Base-by-base conservation (phyloP, 495 filamentous ascomycete species). In the Hypoxylon subgilvum region DNA sequence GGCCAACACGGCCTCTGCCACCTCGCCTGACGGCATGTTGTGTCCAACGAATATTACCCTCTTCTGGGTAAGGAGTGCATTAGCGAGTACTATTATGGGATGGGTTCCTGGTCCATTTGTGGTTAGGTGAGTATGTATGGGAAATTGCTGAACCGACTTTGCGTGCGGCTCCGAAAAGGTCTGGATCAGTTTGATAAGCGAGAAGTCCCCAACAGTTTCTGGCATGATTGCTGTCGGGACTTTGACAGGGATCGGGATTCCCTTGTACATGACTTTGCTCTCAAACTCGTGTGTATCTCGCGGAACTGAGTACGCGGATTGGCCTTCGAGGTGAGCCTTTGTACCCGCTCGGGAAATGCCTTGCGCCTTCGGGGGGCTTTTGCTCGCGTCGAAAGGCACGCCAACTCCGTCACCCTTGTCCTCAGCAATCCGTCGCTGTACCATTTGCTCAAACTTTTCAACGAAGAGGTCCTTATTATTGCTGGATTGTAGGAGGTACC, bases 241-340 rank as follows among this genome's bases (percentile, higher is more conserved):
- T 72, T 97, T 97, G 74, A 99, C 90, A 0, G 94, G 94, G 21
- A 99, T 90, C 0, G 94, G 92, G 43, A 97, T 93, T 57, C 90
- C 88, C 71, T 96, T 89, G 73, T 97, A 99, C 63, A 92, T 83
- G 63, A 99, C 91, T 58, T 86, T 89, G 39, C 90, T 93, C 76
- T 97, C 94, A 59, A 93, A 96, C 71, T 97, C 94, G 71, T 97
- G 94, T 0, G 95, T 99, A 72, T 99, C 94, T 62, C 95, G 82
- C 7, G 92, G 91, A 9, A 92, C 80, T 2, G 76, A 77, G 67
- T 90, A 91, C 6, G 73, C 67, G 2, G 76, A 72, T 42, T 76
- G 72, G 14, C 72, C 74, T 59, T 80, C 75, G 17, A 83, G 68
- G 47, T 83, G 76, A 14, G 79, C 79, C 66, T 79, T 81, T 31